Base-by-base conservation (phyloP, 768 basidiomycete species). In the Tricholoma hemisulphureum region DNA sequence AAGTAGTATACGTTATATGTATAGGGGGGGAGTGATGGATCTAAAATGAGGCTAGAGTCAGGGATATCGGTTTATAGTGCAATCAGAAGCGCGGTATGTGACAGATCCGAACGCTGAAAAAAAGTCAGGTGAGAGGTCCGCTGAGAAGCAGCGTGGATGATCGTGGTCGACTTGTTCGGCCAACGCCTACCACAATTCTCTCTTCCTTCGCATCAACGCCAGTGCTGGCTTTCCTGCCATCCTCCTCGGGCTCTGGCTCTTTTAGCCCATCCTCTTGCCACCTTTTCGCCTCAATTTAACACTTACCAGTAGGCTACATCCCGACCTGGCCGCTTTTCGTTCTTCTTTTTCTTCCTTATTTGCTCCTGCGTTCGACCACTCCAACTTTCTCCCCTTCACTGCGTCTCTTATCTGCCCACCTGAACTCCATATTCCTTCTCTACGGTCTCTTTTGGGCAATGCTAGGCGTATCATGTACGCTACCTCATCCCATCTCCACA, bases 381-480 rank as follows among this genome's bases (percentile, higher is more conserved):
- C 41, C 23, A 53, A 13, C 23, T 41, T 37, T 51, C 58, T 57
- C 53, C 39, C 55, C 56, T 28, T 61, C 39, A 53, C 63, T 65
- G 56, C 58, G 61, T 29, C 56, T 58, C 57, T 61, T 66, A 65
- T 64, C 62, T 64, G 64, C 56, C 60, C 58, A 59, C 52, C 51
- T 53, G 58, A 55, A 55, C 58, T 60, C 64, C 61, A 65, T 65
- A 64, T 63, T 65, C 65, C 69, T 68, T 71, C 58, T 69, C 69
- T 66, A 66, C 67, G 62, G 61, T 62, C 56, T 51, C 59, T 68
- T 63, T 67, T 73, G 73, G 77, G 78, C 82, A 76, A 83, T 83
- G 83, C 82, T 67, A 79, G 75, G 70, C 75, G 78, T 80, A 80
- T 76, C 83, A 85, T 85, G 84, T 83, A 76, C 75, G 69, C 71